Evolutionary conservation across 148 eudicot genomes (phyloP).

Genomic region (Vaccinium darrowii): DNA sequence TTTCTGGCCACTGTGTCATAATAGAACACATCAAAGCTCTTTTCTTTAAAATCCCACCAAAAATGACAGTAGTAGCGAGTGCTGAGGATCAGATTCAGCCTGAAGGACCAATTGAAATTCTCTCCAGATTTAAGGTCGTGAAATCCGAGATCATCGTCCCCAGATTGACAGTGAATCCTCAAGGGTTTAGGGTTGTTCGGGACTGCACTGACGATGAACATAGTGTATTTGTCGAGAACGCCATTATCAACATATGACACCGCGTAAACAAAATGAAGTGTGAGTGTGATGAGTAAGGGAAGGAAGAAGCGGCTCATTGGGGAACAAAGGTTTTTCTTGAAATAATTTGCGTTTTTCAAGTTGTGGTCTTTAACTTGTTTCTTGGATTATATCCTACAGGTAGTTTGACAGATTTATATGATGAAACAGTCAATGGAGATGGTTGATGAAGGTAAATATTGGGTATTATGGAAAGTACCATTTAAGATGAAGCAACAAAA

Average conservation of each 20-base stretch:
- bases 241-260: not conserved
- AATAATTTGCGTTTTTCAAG: not conserved
- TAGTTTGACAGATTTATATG: not conserved
- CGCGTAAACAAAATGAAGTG: not conserved
- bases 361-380: not conserved
- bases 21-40: too few species aligned
- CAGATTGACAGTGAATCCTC: not conserved
- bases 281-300: not conserved
- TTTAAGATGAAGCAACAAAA: not conserved
- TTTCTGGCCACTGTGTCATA: too few species aligned
- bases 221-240: not conserved
- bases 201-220: not conserved
- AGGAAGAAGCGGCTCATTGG: not conserved
- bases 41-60: too few species aligned
- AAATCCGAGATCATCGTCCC: not conserved
- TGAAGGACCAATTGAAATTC: not conserved
- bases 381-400: not conserved
- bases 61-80: too few species aligned
- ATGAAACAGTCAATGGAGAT: not conserved
- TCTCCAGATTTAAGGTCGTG: not conserved
- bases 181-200: not conserved
- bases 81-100: not conserved
- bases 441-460: not conserved
- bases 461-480: not conserved
- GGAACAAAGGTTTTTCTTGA: not conserved